phyloP scores from a whole-genome alignment of 2,329 filamentous ascomycete genomes.

The Colletotrichum aenigma region DNA sequence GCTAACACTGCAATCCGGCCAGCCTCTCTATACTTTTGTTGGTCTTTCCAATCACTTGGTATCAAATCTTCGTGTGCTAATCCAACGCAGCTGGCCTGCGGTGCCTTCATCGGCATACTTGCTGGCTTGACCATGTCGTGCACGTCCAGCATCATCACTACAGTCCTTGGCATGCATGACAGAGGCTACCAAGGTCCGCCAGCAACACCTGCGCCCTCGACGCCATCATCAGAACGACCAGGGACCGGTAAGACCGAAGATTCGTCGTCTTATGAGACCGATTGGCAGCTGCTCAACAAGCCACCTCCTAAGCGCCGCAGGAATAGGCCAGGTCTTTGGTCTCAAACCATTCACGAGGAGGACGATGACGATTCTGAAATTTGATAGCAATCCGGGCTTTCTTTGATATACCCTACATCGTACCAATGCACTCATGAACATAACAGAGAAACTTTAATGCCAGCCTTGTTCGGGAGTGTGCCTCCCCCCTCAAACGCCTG shows the following conservation, averaged over 20 bases:
- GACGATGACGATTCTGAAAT: slow-evolving; percentile 67
- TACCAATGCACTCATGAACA: neutral
- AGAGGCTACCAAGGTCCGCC: slow-evolving; percentile 14
- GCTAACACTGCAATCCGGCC: neutral
- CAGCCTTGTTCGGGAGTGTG: slow-evolving; percentile 5
- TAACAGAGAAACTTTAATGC: slow-evolving; percentile 11
- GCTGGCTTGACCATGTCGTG: slow-evolving; percentile 65
- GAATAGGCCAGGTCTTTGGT: slow-evolving; percentile 55
- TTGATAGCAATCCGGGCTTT: slow-evolving; percentile 13
- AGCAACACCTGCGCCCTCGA: slow-evolving; percentile 38
- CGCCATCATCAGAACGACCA: slow-evolving; percentile 15
- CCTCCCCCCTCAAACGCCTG: slow-evolving; percentile 9
- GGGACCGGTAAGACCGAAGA: slow-evolving; percentile 21
- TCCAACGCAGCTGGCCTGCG: slow-evolving; percentile 59
- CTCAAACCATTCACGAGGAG: slow-evolving; percentile 74
- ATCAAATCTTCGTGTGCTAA: slow-evolving; percentile 28
- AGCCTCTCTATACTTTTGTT: slow-evolving; percentile 51
- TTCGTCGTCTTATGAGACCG: slow-evolving; percentile 36
- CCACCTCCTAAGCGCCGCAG: slow-evolving; percentile 41
- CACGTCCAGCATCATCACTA: slow-evolving; percentile 58
- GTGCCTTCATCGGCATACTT: slow-evolving; percentile 68
- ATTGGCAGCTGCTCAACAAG: slow-evolving; percentile 39
- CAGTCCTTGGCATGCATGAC: slow-evolving; percentile 50
- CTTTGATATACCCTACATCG: neutral
- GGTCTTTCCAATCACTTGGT: slow-evolving; percentile 13